Evolutionary conservation across 1,139 yeast genomes (phyloP).

Genomic region (Blastobotrys serpentis): DNA sequence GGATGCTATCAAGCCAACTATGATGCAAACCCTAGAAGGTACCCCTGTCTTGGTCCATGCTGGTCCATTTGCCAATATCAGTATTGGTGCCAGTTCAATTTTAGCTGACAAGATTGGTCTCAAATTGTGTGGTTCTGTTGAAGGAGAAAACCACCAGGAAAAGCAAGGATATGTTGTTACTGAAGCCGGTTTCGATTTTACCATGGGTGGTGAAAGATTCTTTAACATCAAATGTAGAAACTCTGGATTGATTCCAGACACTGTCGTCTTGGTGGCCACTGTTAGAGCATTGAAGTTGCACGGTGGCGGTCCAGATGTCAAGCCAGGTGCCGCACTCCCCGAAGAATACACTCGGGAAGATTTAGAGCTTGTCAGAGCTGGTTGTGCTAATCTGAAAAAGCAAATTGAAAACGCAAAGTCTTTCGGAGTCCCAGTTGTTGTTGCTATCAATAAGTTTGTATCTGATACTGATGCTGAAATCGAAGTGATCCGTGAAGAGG

Average conservation of each 20-base stretch:
- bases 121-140: slow-evolving; percentile 78
- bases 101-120: slow-evolving; percentile 94
- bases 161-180: slow-evolving; percentile 90
- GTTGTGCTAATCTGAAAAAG: slow-evolving; percentile 87
- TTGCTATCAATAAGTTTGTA: slow-evolving; percentile 90
- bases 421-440: slow-evolving; percentile 91
- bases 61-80: slow-evolving; percentile 97
- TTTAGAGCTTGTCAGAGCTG: slow-evolving; percentile 75
- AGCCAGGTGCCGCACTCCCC: slow-evolving; percentile 91
- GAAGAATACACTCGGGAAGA: slow-evolving; percentile 82
- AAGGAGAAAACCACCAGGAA: slow-evolving; percentile 52
- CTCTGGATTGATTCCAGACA: slow-evolving; percentile 86
- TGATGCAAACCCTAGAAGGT: slow-evolving; percentile 98
- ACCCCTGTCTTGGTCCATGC: slow-evolving; percentile 98
- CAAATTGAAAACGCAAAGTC: slow-evolving; percentile 84
- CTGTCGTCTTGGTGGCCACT: slow-evolving; percentile 93
- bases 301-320: slow-evolving; percentile 98
- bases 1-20: slow-evolving; percentile 95
- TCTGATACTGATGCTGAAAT: slow-evolving; percentile 84
- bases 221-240: slow-evolving; percentile 94
- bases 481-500: slow-evolving; percentile 75
- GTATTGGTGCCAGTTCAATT: slow-evolving; percentile 90
- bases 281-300: slow-evolving; percentile 96
- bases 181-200: slow-evolving; percentile 98
- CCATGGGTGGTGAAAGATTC: slow-evolving; percentile 99